Conservation (phyloP, 345 rosid species). For the Durio zibethinus region DNA sequence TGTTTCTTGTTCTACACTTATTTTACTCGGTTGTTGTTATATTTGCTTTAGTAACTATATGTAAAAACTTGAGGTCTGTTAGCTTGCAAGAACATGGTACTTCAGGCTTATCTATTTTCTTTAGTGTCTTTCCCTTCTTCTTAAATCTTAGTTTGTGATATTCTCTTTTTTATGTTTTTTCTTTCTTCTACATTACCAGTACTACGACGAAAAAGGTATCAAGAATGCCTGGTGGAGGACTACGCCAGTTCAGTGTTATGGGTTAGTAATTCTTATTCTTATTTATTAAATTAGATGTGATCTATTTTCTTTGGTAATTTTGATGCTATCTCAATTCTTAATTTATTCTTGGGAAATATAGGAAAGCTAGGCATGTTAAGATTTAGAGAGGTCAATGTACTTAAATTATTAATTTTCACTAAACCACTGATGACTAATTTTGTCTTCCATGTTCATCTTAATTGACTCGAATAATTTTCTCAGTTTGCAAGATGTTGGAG, state of each 20-base stretch:
- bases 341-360: neutral
- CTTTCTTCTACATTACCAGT: neutral
- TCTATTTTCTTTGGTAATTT: neutral
- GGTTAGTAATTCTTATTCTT: conserved; percentile 25
- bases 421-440: neutral
- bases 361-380: neutral
- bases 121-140: neutral
- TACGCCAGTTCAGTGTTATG: conserved; percentile 42
- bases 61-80: conserved; percentile 1
- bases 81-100: neutral
- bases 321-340: neutral
- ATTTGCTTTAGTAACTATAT: neutral
- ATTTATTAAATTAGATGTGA: neutral
- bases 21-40: neutral
- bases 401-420: neutral
- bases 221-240: conserved; percentile 39
- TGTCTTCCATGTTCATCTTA: neutral
- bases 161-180: neutral
- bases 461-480: conserved; percentile 10
- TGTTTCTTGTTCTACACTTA: neutral
- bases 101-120: neutral
- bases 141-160: neutral
- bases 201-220: conserved; percentile 35
- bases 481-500: conserved; percentile 49
- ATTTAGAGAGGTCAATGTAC: neutral